phyloP scores from a whole-genome alignment of 345 rosid species.

The Ailanthus altissimus region DNA sequence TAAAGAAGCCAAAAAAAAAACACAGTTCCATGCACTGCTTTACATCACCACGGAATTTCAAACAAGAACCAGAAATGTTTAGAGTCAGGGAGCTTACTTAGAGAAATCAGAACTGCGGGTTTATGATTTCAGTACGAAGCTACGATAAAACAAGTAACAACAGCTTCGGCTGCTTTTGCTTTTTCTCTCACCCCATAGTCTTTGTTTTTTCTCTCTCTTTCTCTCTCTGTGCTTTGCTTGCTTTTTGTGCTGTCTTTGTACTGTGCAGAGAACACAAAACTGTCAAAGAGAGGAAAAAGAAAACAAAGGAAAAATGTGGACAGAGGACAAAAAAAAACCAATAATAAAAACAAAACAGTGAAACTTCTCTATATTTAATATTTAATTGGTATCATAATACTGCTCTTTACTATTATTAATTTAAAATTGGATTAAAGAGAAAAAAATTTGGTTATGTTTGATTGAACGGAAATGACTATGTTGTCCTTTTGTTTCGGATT shows the following conservation, averaged over 20 bases:
- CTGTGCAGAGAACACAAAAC: slow-evolving; percentile 15
- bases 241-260: slow-evolving; percentile 25
- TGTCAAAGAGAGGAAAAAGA: slow-evolving; percentile 15
- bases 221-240: slow-evolving; percentile 26
- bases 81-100: slow-evolving; percentile 24
- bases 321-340: slow-evolving; percentile 14
- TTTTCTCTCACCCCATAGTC: slow-evolving; percentile 38
- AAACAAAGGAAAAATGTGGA: not conserved
- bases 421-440: not conserved
- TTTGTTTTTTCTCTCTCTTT: slow-evolving; percentile 16
- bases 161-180: slow-evolving; percentile 17
- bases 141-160: not conserved
- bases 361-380: not conserved
- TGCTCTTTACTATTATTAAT: not conserved
- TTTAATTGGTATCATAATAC: not conserved
- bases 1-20: not conserved
- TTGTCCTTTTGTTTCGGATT: slow-evolving; percentile 19
- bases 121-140: slow-evolving; percentile 4
- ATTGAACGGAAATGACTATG: slow-evolving; percentile 20
- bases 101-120: not conserved
- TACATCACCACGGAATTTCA: not conserved
- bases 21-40: not conserved
- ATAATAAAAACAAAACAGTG: no score
- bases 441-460: not conserved
- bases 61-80: not conserved